A percentile compares a stretch with the other conserved stretches of the same genome.
phyloP scores from a whole-genome alignment of 2,329 filamentous ascomycete genomes.

The Colletotrichum lini region DNA sequence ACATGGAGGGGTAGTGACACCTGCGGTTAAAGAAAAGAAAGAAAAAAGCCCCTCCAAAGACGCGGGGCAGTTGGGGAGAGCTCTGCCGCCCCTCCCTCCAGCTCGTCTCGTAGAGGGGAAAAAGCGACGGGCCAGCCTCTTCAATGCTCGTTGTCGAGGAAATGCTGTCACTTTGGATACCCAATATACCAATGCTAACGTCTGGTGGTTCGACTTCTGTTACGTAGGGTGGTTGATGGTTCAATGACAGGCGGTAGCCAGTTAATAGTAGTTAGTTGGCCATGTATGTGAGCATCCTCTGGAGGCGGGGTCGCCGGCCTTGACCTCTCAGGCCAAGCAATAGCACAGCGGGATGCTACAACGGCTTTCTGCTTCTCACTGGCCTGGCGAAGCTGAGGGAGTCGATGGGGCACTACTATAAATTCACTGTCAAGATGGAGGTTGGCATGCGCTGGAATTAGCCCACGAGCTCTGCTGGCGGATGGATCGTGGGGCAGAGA shows the following conservation, averaged over 20 bases:
- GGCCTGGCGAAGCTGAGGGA: background rate
- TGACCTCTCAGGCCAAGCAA: background rate
- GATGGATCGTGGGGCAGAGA: background rate
- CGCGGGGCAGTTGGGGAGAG: conserved; percentile 31
- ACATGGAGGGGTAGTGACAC: conserved; percentile 39
- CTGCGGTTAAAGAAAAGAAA: conserved; percentile 1
- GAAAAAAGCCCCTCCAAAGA: conserved; percentile 35
- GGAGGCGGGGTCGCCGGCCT: background rate
- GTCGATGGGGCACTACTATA: background rate
- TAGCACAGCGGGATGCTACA: background rate
- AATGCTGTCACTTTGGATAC: conserved; percentile 28
- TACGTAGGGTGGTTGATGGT: background rate
- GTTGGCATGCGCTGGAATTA: background rate
- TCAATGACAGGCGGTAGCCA: background rate
- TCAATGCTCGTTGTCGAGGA: conserved; percentile 14
- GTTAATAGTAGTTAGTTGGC: background rate
- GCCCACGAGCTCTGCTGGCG: background rate
- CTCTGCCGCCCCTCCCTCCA: background rate
- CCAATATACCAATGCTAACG: background rate
- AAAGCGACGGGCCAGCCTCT: conserved; percentile 10
- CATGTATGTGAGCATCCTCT: background rate
- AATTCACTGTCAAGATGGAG: background rate
- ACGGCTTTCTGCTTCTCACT: no score
- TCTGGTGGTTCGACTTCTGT: background rate
- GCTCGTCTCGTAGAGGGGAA: background rate